Conservation (phyloP, 2,329 filamentous ascomycete genomes). For the Nothophaeocryptopus gaeumannii region DNA sequence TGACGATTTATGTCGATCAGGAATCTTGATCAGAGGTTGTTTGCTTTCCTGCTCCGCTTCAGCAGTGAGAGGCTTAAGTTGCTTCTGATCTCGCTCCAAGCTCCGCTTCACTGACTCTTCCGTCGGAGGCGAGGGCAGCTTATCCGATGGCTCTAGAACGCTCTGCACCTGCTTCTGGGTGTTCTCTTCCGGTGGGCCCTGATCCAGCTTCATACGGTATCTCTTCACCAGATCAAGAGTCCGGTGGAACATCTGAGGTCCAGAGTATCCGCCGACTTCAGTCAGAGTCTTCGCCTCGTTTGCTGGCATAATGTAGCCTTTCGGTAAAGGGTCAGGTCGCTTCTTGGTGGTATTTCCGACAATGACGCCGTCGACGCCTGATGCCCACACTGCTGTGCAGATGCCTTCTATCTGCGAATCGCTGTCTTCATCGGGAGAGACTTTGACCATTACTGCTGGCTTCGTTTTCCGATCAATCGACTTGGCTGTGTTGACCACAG, state of each 20-base stretch:
- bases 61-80: conserved; percentile 32
- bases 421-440: conserved; percentile 90
- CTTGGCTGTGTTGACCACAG: conserved; percentile 77
- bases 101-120: conserved; percentile 11
- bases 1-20: conserved; percentile 29
- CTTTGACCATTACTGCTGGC: conserved; percentile 93
- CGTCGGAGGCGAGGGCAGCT: neutral
- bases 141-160: conserved; percentile 5
- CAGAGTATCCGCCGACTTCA: conserved; percentile 86
- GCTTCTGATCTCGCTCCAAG: conserved; percentile 30
- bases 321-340: conserved; percentile 67
- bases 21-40: conserved; percentile 34
- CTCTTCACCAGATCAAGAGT: conserved; percentile 75
- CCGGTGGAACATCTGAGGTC: conserved; percentile 80
- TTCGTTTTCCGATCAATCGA: conserved; percentile 66
- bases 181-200: conserved; percentile 37
- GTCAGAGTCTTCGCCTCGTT: conserved; percentile 64
- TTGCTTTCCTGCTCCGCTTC: conserved; percentile 30
- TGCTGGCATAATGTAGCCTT: conserved; percentile 61
- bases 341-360: conserved; percentile 96
- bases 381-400: conserved; percentile 75
- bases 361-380: conserved; percentile 90
- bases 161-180: conserved; percentile 12
- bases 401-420: conserved; percentile 83
- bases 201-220: conserved; percentile 61